Base-by-base conservation (phyloP, 768 basidiomycete species). In the Serendipita sp. region DNA sequence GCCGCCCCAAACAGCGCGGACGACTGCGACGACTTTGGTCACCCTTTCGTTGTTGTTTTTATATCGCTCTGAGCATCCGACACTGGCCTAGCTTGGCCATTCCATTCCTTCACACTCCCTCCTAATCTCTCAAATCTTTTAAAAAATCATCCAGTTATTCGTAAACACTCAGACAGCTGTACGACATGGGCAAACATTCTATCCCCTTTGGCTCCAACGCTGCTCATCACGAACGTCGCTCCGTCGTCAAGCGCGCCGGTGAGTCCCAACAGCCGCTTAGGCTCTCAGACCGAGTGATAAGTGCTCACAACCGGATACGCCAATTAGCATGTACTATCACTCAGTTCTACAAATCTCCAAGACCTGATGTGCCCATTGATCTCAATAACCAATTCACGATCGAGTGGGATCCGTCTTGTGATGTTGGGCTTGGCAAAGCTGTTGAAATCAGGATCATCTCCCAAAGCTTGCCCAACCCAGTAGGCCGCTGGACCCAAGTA, bases 361-460 rank as follows among this genome's bases (percentile, higher is more conserved):
- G 76, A 2, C 73, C 75, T 20, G 78, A 78, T 7, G 71, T 75
- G 43, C 71, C 72, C 11, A 64, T 88, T 56, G 73, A 81, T 65
- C 74, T 78, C 0, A 71, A 76, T 9, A 64, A 76, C 11, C 75
- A 82, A 1, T 67, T 90, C 65, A 74, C 76, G 58, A 78, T 90
- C 65, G 67, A 77, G 48, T 90, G 88, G 88, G 78, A 87, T 69
- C 71, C 79, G 0, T 61, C 62, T 14, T 73, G 80, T 38, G 88
- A 86, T 71, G 68, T 86, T 62, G 64, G 65, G 33, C 26, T 69
- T 31, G 73, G 80, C 26, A 64, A 68, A 1, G 74, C 75, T 41
- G 75, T 85, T 69, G 86, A 89, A 72, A 84, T 90, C 69, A 82
- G 83, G 66, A 79, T 90, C 61, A 79, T 79, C 66, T 81, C 81